These are phyloP conservation scores for Cynara cardunculus DNA, from an alignment of 129 eudicot species.

Conservation along the genomic window DNA sequence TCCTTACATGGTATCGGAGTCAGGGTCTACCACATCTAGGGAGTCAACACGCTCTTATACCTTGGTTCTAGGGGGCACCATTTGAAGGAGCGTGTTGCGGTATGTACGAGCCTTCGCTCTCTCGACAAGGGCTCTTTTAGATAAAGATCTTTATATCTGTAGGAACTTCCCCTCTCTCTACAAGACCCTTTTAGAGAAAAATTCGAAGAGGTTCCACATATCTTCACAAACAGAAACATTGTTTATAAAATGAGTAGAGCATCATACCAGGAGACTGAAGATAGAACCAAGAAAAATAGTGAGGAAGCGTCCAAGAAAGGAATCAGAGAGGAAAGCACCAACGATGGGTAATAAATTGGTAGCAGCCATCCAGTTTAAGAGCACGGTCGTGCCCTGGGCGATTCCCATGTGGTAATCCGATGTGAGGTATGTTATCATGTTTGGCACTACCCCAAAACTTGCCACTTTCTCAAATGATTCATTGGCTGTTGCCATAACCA, in stretches of 20 bases:
- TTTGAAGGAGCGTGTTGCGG: too few species aligned
- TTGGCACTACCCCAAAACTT: constrained; percentile 72
- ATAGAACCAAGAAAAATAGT: constrained; percentile 71
- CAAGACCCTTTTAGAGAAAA: too few species aligned
- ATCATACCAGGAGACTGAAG: constrained; percentile 44
- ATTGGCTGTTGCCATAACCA: constrained; percentile 44
- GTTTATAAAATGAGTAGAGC: neutral
- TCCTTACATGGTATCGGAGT: too few species aligned
- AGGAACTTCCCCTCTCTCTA: too few species aligned
- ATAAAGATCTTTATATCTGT: too few species aligned
- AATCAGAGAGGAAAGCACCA: constrained; percentile 81
- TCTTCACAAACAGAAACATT: neutral
- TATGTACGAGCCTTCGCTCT: too few species aligned
- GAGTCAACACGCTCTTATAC: too few species aligned
- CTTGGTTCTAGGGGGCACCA: too few species aligned
- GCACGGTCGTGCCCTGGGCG: constrained; percentile 44
- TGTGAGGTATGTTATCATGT: constrained; percentile 73
- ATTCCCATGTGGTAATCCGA: constrained; percentile 52
- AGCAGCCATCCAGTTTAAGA: constrained; percentile 67
- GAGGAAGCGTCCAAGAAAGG: constrained; percentile 64
- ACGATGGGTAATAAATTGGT: constrained; percentile 60
- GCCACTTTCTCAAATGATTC: constrained; percentile 92
- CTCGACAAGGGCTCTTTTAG: too few species aligned
- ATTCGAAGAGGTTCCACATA: neutral
- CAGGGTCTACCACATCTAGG: too few species aligned